Conservation (phyloP, 805 yeast genomes). For the Wickerhamomyces subpelliculosus region DNA sequence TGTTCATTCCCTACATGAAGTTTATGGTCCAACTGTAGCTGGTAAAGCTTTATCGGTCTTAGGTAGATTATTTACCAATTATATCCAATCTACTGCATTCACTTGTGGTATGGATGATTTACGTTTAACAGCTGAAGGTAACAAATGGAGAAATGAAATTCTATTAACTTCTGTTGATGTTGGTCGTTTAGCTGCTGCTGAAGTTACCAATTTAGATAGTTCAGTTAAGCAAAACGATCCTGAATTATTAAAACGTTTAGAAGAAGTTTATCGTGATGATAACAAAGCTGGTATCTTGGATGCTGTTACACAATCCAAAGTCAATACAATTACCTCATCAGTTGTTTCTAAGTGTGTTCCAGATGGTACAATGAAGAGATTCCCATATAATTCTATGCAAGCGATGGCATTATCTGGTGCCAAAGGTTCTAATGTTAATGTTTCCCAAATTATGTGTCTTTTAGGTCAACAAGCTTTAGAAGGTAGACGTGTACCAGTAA, state of each 20-base stretch:
- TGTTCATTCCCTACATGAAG: conserved; percentile 93
- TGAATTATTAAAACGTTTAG: conserved; percentile 81
- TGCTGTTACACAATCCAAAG: conserved; percentile 92
- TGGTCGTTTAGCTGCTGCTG: conserved; percentile 90
- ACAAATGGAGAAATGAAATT: conserved; percentile 79
- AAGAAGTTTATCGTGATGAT: conserved; percentile 92
- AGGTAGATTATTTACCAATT: conserved; percentile 92
- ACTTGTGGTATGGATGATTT: conserved; percentile 99
- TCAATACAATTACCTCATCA: conserved; percentile 85
- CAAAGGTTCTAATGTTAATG: conserved; percentile 96
- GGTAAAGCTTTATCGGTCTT: conserved; percentile 87
- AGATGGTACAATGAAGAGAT: conserved; percentile 88
- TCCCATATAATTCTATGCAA: conserved; percentile 97
- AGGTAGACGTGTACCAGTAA: conserved; percentile 98
- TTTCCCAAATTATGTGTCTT: conserved; percentile 98
- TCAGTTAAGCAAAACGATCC: conserved; percentile 46
- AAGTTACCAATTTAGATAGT: conserved; percentile 77
- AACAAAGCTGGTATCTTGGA: conserved; percentile 87
- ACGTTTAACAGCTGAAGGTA: conserved; percentile 87
- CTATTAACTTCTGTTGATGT: conserved; percentile 69
- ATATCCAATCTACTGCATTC: conserved; percentile 85
- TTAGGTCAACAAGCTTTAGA: conserved; percentile 98
- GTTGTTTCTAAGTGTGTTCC: conserved; percentile 95
- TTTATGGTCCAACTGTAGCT: conserved; percentile 86
- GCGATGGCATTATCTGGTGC: conserved; percentile 99